Evolutionary conservation across 2,329 filamentous ascomycete species (phyloP), one percentile per base, ranked within the genome.

Genomic region (Elsinoe arachidis): DNA sequence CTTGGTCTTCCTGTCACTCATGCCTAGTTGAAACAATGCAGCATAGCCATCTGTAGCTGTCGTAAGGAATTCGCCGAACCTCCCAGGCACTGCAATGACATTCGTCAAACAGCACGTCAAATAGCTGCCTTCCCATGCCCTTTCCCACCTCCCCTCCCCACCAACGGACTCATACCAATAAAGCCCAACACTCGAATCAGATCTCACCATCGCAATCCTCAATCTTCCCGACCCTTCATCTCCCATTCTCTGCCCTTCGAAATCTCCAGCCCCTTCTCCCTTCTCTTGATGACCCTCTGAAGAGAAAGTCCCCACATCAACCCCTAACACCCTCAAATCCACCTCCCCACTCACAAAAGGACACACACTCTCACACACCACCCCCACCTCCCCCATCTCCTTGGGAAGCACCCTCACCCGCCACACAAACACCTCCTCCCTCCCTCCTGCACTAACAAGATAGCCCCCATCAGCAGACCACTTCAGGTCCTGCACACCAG

Each of bases 351-450:
- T 75, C 39, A 78, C 74, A 14, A 74, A 74, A 0, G 75, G 75
- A 64, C 79, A 78, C 11, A 69, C 66, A 1, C 75, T 76, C 61
- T 80, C 75, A 61, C 80, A 77, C 0, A 80, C 71, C 1, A 80
- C 73, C 0, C 81, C 79, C 9, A 82, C 64, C 2, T 73, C 75
- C 57, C 81, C 72, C 41, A 46, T 23, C 41, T 46, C 41, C 1
- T 77, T 74, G 23, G 83, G 76, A 5, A 87, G 68, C 10, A 67
- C 66, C 47, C 75, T 76, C 34, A 92, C 70, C 39, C 81, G 79
- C 92, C 93, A 99, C 10, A 91, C 80, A 64, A 86, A 92, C 61
- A 97, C 86, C 70, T 99, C 92, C 69, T 96, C 92, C 60, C 84
- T 85, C 0, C 91, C 93, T 5, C 83, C 90, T 65, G 89, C 91